Evolutionary conservation across 495 filamentous ascomycete genomes (phyloP), one percentile per base, ranked within the genome.

Genomic region (Lasiosphaeria miniovina): DNA sequence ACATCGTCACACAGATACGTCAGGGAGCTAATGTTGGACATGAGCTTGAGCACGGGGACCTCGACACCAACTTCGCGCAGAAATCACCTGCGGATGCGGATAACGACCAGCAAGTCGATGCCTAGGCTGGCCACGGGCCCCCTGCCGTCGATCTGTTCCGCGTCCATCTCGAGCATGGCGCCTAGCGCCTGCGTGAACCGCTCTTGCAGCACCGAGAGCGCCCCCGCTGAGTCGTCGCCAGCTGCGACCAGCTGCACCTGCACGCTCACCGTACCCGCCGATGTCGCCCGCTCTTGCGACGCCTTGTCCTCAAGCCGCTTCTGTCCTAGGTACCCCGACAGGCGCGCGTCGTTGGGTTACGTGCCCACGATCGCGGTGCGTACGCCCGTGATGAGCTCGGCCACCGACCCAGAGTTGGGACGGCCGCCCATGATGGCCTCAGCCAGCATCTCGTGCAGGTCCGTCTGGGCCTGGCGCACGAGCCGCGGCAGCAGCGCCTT

Each of bases 21-120:
- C 38, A 41, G 7, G 38, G 38, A 14, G 38, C 14, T 1, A 8
- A 1, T 46, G 43, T 14, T n/a, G 12, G 6, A 14, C 52, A 55
- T 17, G 36, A 57, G 5, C 43, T 57, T 49, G 4, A 57, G 11
- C 4, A 57, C 54, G 10, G 40, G 31, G 4, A 57, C 31, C 9
- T 57, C 33, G 9, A 57, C 40, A 7, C 41, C 41, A 6, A 57
- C 7, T 14, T n/a, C 5, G 15, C 24, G 33, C 41, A 34, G 7
- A 5, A 48, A 35, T 41, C 54, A 57, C 10, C 3, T 1, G 6
- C 54, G n/a, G 14, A 57, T 36, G 41, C 36, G 17, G 41, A 49
- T 36, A 11, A 41, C 54, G 11, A 57, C 12, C 12, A 57, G 41
- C n/a, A 5, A 49, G 24, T 57, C 54, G 3, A 49, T 12, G n/a